phyloP scores from a whole-genome alignment of 306 rosid genomes.

The Trichosanthes cucumerina region DNA sequence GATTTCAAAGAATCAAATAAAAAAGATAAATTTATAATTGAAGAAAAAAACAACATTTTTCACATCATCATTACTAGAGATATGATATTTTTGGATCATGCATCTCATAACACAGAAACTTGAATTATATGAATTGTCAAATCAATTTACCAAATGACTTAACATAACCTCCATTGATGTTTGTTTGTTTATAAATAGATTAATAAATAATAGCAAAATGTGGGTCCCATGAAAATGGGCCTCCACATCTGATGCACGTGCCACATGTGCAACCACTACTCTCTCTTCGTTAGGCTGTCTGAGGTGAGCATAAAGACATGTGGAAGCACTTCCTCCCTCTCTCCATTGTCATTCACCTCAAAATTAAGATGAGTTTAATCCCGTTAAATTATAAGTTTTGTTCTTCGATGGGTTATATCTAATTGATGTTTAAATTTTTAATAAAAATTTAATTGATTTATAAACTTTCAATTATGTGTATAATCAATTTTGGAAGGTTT shows the following conservation, averaged over 20 bases:
- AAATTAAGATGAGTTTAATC: neutral
- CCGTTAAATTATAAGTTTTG: too few relatives aligned
- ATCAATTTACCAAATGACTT: neutral
- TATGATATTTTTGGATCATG: neutral
- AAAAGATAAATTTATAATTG: neutral
- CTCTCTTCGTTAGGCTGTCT: constrained; percentile 28
- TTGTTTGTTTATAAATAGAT: neutral
- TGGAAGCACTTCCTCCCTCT: constrained; percentile 31
- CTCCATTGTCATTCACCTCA: constrained; percentile 21
- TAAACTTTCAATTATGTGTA: too few relatives aligned
- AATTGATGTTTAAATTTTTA: too few relatives aligned
- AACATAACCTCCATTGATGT: neutral
- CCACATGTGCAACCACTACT: constrained; percentile 45
- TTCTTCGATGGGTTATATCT: too few relatives aligned
- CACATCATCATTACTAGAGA: neutral
- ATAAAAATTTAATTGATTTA: too few relatives aligned
- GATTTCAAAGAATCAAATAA: neutral
- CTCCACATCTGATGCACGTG: constrained; percentile 39
- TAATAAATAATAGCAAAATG: neutral
- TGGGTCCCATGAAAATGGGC: neutral
- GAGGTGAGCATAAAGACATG: constrained; percentile 33
- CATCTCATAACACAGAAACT: neutral
- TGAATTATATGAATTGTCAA: neutral
- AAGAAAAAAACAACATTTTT: neutral
- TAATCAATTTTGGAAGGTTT: too few relatives aligned